phyloP scores from a whole-genome alignment of 371 early-diverging fungal species.

The Haplosporangium sp. region DNA sequence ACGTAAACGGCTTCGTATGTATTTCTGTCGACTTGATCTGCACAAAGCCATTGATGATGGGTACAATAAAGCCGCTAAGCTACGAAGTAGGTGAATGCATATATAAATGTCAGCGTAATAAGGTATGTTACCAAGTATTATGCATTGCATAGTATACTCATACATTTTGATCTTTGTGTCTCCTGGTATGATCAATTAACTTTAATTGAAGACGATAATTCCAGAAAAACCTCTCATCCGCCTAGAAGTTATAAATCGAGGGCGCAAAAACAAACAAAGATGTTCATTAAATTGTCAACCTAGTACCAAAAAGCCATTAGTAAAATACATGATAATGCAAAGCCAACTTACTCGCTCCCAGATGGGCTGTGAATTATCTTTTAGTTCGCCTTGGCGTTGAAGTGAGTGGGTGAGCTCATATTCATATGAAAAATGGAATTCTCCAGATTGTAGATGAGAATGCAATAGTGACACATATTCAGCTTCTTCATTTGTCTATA shows the following conservation, averaged over 20 bases:
- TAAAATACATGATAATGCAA: not conserved
- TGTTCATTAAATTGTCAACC: no score
- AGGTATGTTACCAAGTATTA: not conserved
- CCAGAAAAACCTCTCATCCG: conserved; percentile 94
- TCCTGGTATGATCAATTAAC: conserved; percentile 67
- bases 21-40: conserved; percentile 65
- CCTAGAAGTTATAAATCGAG: conserved; percentile 55
- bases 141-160: conserved; percentile 10
- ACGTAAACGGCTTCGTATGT: conserved; percentile 72
- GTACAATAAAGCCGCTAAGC: conserved; percentile 85
- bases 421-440: conserved; percentile 89
- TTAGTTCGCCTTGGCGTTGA: conserved; percentile 75
- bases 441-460: conserved; percentile 73
- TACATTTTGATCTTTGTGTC: conserved; percentile 61
- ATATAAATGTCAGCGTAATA: no score
- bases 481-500: conserved; percentile 80
- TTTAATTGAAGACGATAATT: conserved; percentile 79
- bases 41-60: conserved; percentile 90
- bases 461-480: conserved; percentile 81
- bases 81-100: conserved; percentile 30
- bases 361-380: conserved; percentile 17
- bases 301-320: no score
- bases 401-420: conserved; percentile 87
- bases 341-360: conserved; percentile 39
- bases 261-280: no score